Evolutionary conservation across 352 stramenopile genomes (phyloP), one percentile per base, ranked within the genome.

Genomic region (Globisporangium paroecandrum): DNA sequence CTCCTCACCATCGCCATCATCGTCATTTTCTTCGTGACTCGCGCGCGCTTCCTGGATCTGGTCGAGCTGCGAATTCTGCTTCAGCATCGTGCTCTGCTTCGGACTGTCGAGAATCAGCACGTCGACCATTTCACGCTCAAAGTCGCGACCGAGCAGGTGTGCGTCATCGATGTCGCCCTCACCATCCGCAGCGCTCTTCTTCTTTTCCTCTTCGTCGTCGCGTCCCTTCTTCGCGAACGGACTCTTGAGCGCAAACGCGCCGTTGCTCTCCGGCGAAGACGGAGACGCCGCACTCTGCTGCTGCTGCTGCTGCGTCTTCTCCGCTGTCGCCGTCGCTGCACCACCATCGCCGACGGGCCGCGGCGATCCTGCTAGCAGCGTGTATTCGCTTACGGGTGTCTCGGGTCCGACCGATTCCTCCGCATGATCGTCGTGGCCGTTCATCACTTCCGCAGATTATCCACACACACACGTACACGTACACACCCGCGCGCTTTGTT

Each of bases 61-160:
- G 53, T 67, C 68, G 47, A 78, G 61, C 25, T 38, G 63, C 7
- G 64, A 55, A 18, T 61, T 59, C 22, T 62, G 56, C 51, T 68
- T 55, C 22, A 32, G 4, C 6, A 20, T n/a, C 10, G 18, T 54
- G 13, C 38, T 13, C 18, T 38, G 15, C 41, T 18, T 54, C 2
- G 56, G 57, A 47, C 68, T 70, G 22, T 78, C 76, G 27, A 70
- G 59, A 34, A 81, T 69, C 15, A 60, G 20, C 43, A 51, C 43
- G 22, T 68, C 56, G 24, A 67, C 66, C 38, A 71, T 29, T 22
- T 67, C 66, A 22, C 46, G 59, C 38, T 71, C 66, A 51, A 71
- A 66, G 27, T 54, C 66, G 24, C 29, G 29, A 10, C 63, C 61
- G 20, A 67, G 25, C 36, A 47, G 10, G 24, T 77, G 65, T 8